Evolutionary conservation across 164 flowering plant genomes (phyloP).

Genomic region (Magnolia kwangsiensis): DNA sequence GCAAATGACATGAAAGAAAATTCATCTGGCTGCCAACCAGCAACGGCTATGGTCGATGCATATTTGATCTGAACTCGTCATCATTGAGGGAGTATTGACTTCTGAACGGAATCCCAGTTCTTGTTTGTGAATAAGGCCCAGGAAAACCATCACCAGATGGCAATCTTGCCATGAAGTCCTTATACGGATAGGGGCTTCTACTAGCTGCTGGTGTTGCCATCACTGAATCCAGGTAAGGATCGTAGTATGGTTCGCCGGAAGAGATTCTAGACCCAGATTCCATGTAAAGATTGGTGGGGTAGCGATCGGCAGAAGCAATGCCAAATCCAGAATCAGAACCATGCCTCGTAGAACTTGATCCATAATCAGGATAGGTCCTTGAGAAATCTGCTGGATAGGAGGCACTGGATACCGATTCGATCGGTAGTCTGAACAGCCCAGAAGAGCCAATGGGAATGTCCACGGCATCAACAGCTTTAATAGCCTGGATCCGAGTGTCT

Average conservation of each 20-base stretch:
- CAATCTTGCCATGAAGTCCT: slow-evolving; percentile 11
- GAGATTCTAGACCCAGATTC: slow-evolving; percentile 22
- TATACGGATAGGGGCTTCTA: slow-evolving; percentile 13
- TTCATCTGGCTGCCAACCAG: not conserved
- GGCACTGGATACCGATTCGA: slow-evolving; percentile 9
- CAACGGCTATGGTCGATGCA: not conserved
- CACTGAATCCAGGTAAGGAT: slow-evolving; percentile 13
- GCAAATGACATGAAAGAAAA: not conserved
- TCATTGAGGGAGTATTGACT: slow-evolving; percentile 8
- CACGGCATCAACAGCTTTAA: slow-evolving; percentile 2
- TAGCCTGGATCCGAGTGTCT: slow-evolving; percentile 19
- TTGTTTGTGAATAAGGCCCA: slow-evolving; percentile 8
- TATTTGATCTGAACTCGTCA: slow-evolving; percentile 25
- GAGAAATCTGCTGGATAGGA: not conserved
- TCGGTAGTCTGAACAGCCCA: slow-evolving; percentile 26
- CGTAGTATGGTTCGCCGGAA: slow-evolving; percentile 7
- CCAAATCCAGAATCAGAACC: slow-evolving; percentile 10
- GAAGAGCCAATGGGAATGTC: slow-evolving; percentile 21
- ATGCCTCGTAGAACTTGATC: slow-evolving; percentile 9
- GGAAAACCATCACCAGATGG: slow-evolving; percentile 5
- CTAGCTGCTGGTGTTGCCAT: slow-evolving; percentile 8
- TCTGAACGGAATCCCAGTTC: slow-evolving; percentile 3
- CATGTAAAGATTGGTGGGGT: slow-evolving; percentile 9
- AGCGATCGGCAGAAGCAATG: slow-evolving; percentile 6
- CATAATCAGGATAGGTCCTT: slow-evolving; percentile 12